Evolutionary conservation across 2,329 filamentous ascomycete genomes (phyloP), one percentile per base, ranked within the genome.

Genomic region (Aspergillus sp.): DNA sequence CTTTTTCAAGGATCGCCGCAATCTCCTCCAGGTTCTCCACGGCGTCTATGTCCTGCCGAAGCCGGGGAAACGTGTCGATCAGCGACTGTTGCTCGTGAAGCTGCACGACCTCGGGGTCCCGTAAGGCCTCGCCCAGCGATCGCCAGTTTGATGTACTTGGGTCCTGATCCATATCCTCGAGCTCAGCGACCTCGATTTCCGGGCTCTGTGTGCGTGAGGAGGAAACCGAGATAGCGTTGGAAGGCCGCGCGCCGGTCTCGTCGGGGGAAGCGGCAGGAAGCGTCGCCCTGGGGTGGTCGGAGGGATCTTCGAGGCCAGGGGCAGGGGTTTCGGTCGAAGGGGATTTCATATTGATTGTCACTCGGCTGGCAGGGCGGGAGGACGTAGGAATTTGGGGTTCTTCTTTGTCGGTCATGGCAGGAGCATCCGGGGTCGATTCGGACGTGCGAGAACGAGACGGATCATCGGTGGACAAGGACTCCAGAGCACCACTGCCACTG

Each of bases 141-240:
- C 65, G 70, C 76, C 76, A 79, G 54, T 63, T 74, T 8, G 75
- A 74, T 17, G 70, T 68, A 26, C 71, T 71, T 2, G 73, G 70
- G 48, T 78, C 74, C 57, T 78, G 73, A 47, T 76, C 73, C 60
- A 76, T 75, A 51, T 79, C 78, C 63, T 79, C 77, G 16, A 72
- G 62, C 41, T 78, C 75, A 7, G 76, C 74, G 14, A 78, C 74
- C 61, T 80, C 76, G 30, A 79, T 79, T 50, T 76, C 72, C 10
- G 74, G 75, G 49, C 75, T 78, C 41, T 69, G 68, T 17, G 69
- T 65, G 11, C 75, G 70, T 14, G 76, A 75, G 4, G 75, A 76
- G 9, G 70, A 65, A 44, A 76, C 65, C 7, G 74, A 75, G 45
- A 76, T 72, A 19, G 62, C 63, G 45, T 65, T 56, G 45, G 62